phyloP scores from a whole-genome alignment of 2,329 filamentous ascomycete species.

The Diatrype stigma region DNA sequence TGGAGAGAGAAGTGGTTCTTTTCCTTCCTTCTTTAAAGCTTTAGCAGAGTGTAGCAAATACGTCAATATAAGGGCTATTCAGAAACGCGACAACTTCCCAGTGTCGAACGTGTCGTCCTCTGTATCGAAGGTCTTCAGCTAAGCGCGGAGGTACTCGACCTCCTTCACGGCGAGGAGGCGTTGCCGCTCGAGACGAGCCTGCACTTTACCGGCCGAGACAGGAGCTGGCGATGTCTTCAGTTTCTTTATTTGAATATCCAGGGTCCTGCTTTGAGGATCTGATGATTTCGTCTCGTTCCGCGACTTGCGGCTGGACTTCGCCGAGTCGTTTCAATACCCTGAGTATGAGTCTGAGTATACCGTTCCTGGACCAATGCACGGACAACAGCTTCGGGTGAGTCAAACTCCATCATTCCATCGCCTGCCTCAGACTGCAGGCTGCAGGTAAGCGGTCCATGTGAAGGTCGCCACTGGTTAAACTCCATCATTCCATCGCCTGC shows the following conservation, averaged over 20 bases:
- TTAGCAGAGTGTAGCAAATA: too few species aligned
- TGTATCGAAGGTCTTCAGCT: constrained; percentile 81
- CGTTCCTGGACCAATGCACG: constrained; percentile 79
- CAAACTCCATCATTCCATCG: constrained; percentile 71
- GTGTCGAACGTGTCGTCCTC: constrained; percentile 86
- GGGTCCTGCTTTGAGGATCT: constrained; percentile 64
- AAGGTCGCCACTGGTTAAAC: too few species aligned
- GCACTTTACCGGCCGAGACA: constrained; percentile 59
- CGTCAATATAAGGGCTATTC: too few species aligned
- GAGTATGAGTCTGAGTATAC: constrained; percentile 70
- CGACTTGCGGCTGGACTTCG: constrained; percentile 70
- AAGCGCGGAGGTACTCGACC: too few species aligned
- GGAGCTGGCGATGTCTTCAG: constrained; percentile 53
- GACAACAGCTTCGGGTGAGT: constrained; percentile 83
- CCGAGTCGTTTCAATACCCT: constrained; percentile 76
- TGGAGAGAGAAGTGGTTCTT: background rate
- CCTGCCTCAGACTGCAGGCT: too few species aligned
- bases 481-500: too few species aligned
- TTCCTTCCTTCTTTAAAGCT: too few species aligned
- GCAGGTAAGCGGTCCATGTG: too few species aligned
- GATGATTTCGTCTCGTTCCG: constrained; percentile 72
- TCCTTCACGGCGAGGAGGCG: constrained; percentile 77
- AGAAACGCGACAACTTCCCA: too few species aligned
- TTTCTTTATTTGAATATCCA: constrained; percentile 68
- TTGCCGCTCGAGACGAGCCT: constrained; percentile 77